A percentile compares a stretch with the other conserved stretches of the same genome.
Evolutionary conservation across 2,329 filamentous ascomycete genomes (phyloP).

Genomic region (Metarhizium robertsii): DNA sequence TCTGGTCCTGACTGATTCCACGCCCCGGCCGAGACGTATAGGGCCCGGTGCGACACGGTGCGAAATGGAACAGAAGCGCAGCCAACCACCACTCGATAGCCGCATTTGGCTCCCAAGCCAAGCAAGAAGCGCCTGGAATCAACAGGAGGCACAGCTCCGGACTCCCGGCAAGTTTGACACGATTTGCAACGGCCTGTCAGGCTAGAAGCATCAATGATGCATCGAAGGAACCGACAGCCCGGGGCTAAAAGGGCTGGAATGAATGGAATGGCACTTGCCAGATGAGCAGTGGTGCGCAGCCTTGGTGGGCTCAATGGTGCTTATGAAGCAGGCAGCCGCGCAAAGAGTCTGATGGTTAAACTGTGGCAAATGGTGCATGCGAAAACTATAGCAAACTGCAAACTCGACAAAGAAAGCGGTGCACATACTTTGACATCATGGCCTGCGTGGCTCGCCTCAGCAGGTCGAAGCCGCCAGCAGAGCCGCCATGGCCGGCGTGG

Average conservation of each 20-base stretch:
- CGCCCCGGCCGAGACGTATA: too few relatives aligned
- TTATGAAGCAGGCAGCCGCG: not conserved
- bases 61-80: not conserved
- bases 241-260: too few relatives aligned
- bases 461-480: conserved; percentile 42
- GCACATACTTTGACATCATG: conserved; percentile 53
- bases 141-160: too few relatives aligned
- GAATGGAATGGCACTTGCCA: too few relatives aligned
- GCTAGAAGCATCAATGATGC: too few relatives aligned
- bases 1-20: too few relatives aligned
- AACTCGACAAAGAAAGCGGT: conserved; percentile 6
- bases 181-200: too few relatives aligned
- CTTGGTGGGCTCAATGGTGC: not conserved
- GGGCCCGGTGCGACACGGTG: too few relatives aligned
- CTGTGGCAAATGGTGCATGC: not conserved
- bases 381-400: not conserved
- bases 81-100: conserved; percentile 1
- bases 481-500: conserved; percentile 14
- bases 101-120: not conserved
- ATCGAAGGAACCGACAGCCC: too few relatives aligned
- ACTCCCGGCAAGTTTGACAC: too few relatives aligned
- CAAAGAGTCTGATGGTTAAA: not conserved
- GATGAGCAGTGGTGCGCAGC: too few relatives aligned
- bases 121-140: not conserved
- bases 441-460: conserved; percentile 51